These are phyloP conservation scores for Coriaria nepalensis DNA, from an alignment of 306 rosid genomes.

Conservation along the genomic window DNA sequence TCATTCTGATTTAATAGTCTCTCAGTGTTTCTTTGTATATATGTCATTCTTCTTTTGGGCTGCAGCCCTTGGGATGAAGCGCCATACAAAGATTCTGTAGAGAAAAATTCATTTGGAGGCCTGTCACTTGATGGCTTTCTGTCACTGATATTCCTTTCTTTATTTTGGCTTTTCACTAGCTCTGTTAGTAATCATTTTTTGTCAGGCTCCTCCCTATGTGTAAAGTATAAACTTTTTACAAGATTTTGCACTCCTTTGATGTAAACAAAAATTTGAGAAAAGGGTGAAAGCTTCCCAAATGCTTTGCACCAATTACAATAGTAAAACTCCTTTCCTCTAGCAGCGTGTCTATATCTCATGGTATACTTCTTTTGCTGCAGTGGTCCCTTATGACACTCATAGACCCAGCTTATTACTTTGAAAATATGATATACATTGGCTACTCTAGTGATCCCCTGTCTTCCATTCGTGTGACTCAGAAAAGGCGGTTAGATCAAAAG, in stretches of 20 bases:
- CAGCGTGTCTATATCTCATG: neutral
- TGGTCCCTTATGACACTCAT: conserved; percentile 93
- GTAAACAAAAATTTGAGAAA: too few species aligned
- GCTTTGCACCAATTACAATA: too few species aligned
- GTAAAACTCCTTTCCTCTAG: neutral
- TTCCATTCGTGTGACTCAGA: conserved; percentile 69
- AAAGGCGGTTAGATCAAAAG: conserved; percentile 73
- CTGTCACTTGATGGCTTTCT: conserved; percentile 71
- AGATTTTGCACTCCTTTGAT: too few species aligned
- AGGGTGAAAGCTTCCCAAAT: too few species aligned
- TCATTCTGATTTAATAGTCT: too few species aligned
- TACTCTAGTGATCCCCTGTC: conserved; percentile 63
- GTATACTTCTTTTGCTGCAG: conserved; percentile 27
- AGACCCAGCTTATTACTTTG: conserved; percentile 67
- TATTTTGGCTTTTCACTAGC: too few species aligned
- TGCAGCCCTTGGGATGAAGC: conserved; percentile 67
- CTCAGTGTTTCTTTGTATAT: too few species aligned
- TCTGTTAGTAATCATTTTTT: too few species aligned
- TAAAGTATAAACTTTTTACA: too few species aligned
- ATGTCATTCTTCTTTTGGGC: conserved; percentile 7
- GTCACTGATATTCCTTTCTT: conserved; percentile 25
- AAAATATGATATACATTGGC: conserved; percentile 85
- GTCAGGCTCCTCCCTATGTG: too few species aligned
- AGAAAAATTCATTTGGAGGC: conserved; percentile 76
- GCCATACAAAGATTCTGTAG: conserved; percentile 64